Base-by-base conservation (phyloP, 2,329 filamentous ascomycete genomes). In the Rutstroemia sydowiana region DNA sequence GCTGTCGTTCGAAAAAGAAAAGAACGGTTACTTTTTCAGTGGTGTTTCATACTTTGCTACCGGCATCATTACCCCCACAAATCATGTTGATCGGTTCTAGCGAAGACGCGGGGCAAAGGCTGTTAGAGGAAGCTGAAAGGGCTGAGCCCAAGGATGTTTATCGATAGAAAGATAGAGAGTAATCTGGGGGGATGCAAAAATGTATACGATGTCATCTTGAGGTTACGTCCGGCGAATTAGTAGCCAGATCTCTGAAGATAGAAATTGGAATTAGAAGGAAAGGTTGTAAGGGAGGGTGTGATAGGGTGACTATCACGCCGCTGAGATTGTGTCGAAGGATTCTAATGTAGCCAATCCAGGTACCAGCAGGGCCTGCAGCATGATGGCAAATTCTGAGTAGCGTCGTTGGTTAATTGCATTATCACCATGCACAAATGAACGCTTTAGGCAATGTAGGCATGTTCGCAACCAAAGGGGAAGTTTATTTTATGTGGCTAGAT, bases 401-500 rank as follows among this genome's bases (percentile, higher is more conserved):
- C 8, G 46, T 34, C 16, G 46, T 48, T 48, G 47, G 37, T 32
- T 40, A 23, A 34, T 36, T 28, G 39, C 47, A 43, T 49, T 28
- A 45, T 44, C 48, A 32, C 36, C 8, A 40, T 48, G 45, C 45
- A 48, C 23, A 26, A 21, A 37, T 34, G 37, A 31, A 45, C 31
- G 28, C 26, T 40, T n/a, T 45, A 37, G 32, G 18, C 26, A 28
- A 49, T 42, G 37, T 49, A 28, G 23, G 31, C 23, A 23, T 23
- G n/a, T 40, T 9, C 20, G 26, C 34, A 41, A 28, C 32, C 14
- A 34, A 36, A 51, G 21, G 23, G 23, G 16, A 16, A 32, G 26
- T 21, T 16, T 18, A 28, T 52, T 50, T 43, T 59, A 56, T 57
- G 57, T 55, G n/a, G n/a, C n/a, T n/a, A n/a, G n/a, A n/a, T n/a